phyloP scores from a whole-genome alignment of 2,329 filamentous ascomycete species.

The Hypoxylon sp. region DNA sequence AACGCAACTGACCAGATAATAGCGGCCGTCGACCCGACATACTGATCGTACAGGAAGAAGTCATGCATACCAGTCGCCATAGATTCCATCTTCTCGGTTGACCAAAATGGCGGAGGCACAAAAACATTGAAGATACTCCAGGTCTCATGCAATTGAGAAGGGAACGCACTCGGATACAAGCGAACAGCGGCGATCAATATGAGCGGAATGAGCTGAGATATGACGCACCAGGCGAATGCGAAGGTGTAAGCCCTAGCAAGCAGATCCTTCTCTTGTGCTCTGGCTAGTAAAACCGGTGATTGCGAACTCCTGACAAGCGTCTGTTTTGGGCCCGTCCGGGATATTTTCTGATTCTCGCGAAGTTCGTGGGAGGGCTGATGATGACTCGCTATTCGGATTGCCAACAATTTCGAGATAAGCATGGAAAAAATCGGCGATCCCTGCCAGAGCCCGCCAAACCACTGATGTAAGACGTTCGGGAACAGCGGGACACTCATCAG shows the following conservation, averaged over 20 bases:
- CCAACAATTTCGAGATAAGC: constrained; percentile 34
- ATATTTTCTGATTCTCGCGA: constrained; percentile 12
- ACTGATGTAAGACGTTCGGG: constrained; percentile 39
- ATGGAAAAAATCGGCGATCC: constrained; percentile 40
- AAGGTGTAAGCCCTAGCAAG: constrained; percentile 37
- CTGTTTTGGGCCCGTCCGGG: constrained; percentile 15
- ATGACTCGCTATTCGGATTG: constrained; percentile 7
- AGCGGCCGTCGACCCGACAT: constrained; percentile 40
- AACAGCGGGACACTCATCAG: constrained; percentile 41
- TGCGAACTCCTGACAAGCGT: constrained; percentile 14
- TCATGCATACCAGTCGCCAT: constrained; percentile 42
- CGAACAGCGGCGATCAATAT: constrained; percentile 23
- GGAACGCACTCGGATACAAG: constrained; percentile 30
- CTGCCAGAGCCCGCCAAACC: constrained; percentile 44
- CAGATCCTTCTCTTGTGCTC: constrained; percentile 18
- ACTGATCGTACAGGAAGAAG: constrained; percentile 44
- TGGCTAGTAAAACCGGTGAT: constrained; percentile 10
- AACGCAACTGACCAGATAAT: constrained; percentile 36
- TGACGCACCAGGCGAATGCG: constrained; percentile 38
- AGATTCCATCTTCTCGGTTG: constrained; percentile 35
- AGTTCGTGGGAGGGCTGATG: constrained; percentile 3
- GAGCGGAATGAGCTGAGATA: constrained; percentile 35
- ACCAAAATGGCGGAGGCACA: constrained; percentile 38
- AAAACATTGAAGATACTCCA: constrained; percentile 39
- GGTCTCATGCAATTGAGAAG: constrained; percentile 14